Percentiles rank a stretch among this genome's conserved stretches.
Evolutionary conservation across 148 eudicot species (phyloP).

Genomic region (Salicornia ramosissima): DNA sequence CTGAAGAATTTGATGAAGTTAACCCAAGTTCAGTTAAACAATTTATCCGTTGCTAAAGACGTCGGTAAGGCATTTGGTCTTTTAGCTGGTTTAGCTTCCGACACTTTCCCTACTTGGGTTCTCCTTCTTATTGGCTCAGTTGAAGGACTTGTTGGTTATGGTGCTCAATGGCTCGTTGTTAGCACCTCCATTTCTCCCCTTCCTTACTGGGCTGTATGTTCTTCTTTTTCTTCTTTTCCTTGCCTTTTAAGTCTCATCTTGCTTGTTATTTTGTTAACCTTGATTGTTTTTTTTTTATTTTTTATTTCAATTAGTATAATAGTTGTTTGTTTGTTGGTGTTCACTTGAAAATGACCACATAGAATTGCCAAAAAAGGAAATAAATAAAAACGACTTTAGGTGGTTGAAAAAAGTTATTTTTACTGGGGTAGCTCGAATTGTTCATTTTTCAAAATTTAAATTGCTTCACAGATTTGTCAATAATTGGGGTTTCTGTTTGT

Average conservation of each 20-base stretch:
- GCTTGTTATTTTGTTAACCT: background rate
- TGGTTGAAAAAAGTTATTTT: too few species aligned
- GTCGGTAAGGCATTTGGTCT: slow-evolving; percentile 66
- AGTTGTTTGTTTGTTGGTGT: too few species aligned
- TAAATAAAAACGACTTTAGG: too few species aligned
- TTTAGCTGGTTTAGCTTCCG: slow-evolving; percentile 60
- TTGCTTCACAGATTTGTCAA: too few species aligned
- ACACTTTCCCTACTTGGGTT: slow-evolving; percentile 39
- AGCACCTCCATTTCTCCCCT: slow-evolving; percentile 38
- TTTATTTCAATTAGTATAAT: too few species aligned
- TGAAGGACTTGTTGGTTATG: slow-evolving; percentile 59
- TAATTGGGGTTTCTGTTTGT: too few species aligned
- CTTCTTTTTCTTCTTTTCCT: background rate
- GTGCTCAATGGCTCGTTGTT: slow-evolving; percentile 72
- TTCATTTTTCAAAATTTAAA: too few species aligned
- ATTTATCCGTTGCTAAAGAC: slow-evolving; percentile 68
- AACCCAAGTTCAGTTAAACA: slow-evolving; percentile 50
- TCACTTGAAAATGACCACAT: too few species aligned
- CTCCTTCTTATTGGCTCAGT: slow-evolving; percentile 59
- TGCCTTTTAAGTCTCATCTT: background rate
- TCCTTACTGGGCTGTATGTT: slow-evolving; percentile 69
- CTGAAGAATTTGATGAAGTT: slow-evolving; percentile 51
- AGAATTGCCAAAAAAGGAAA: too few species aligned
- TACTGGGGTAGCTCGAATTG: too few species aligned
- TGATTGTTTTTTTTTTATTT: background rate